Base-by-base conservation (phyloP, 495 filamentous ascomycete species). In the Aspergillus nidulans region DNA sequence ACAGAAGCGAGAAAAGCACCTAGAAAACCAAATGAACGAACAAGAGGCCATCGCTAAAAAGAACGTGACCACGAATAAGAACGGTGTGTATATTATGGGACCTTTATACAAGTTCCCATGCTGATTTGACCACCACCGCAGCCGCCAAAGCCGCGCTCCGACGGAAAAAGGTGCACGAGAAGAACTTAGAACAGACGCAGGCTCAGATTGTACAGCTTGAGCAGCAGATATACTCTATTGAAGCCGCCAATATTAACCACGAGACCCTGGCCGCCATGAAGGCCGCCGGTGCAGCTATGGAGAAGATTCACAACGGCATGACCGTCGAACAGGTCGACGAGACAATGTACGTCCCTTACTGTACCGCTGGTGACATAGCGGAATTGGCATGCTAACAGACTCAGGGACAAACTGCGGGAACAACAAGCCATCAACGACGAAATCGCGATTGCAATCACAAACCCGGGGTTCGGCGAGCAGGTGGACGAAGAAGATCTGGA, bases 231-330 rank as follows among this genome's bases (percentile, higher is more conserved):
- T 94, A 92, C 67, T 86, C 88, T 55, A 97, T 99, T 70, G 94
- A 99, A 69, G 88, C 92, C 19, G 95, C 94, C 46, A 99, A 97
- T 69, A 95, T 99, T 74, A 99, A 99, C 79, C 82, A 92, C 67
- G 91, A 97, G 76, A 99, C 94, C 4, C 79, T 99, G 44, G 82
- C 85, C 46, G 95, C 92, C 3, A 97, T 99, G 92, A 84, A 95
- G 80, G 82, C 84, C 63, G 92, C 94, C 3, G 83, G 87, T 50
- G 71, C 82, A 18, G 94, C 94, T 20, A 97, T 98, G 94, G 83
- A 88, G 71, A 70, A 84, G 55, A 98, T 98, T 60, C 95, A 98
- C 68, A 85, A 84, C 60, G 86, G 87, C 55, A 84, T 97, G 70
- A 95, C 85, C 24, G 86, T 95, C 50, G 89, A 96, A 57, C 89